Base-by-base conservation (phyloP, 1,139 yeast genomes). In the Magnusiomyces suaveolens region DNA sequence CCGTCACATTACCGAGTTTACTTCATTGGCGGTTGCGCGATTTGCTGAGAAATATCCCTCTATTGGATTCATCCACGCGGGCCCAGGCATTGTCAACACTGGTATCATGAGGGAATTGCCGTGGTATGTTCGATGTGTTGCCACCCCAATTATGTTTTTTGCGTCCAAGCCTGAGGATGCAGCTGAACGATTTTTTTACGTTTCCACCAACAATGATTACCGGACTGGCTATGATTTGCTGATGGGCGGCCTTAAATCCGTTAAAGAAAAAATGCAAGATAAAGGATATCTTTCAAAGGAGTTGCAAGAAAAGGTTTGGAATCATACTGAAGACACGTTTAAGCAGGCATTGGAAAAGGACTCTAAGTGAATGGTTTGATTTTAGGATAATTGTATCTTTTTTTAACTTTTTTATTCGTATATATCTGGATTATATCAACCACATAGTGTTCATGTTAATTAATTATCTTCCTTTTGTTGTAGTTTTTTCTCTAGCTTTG, bases 401-500 rank as follows among this genome's bases (percentile, higher is more conserved):
- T 29, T 29, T 29, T 6, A 29, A 29, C 12, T 29, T 12, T 29
- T 6, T 29, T 8, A 29, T 29, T 29, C 12, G 6, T 29, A 12
- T 8, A 12, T 8, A 8, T 29, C 12, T 29, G 36, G 36, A 29
- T 29, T n/a, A n/a, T n/a, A n/a, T n/a, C n/a, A n/a, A n/a, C n/a
- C n/a, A n/a, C n/a, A n/a, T n/a, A n/a, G n/a, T 6, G 36, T 6
- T 8, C 12, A 12, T 29, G 36, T 6, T 29, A 12, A 8, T 8
- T 6, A 29, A 12, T 29, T 29, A 8, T 38, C 43, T n/a, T 38
- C n/a, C n/a, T 38, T 12, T n/a, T 38, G 43, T 18, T 38, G 6
- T 4, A 74, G 66, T 55, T 66, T 64, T 56, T 64, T 58, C 63
- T 82, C 87, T 48, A 82, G 75, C 69, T 84, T 83, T 63, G 83